phyloP scores from a whole-genome alignment of 768 basidiomycete genomes.

The Tulasnella calospora region DNA sequence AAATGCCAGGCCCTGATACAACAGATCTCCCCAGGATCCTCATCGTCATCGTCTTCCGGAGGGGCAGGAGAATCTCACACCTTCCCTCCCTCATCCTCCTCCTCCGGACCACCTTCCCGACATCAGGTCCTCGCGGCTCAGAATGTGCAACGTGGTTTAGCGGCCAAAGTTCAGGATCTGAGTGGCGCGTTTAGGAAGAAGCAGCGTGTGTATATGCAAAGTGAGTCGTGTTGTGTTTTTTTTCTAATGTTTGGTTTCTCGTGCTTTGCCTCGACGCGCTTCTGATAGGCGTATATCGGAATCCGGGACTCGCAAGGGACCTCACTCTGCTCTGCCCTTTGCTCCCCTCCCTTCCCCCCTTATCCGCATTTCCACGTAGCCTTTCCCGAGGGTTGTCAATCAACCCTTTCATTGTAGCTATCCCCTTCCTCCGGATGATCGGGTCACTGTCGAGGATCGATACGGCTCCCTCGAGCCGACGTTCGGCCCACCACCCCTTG shows the following conservation, averaged over 20 bases:
- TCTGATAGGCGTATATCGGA: conserved; percentile 14
- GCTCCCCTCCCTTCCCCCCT: not conserved
- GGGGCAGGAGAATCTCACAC: conserved; percentile 38
- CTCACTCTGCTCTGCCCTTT: not conserved
- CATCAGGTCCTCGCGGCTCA: conserved; percentile 64
- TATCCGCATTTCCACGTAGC: not conserved
- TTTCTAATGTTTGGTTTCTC: not conserved
- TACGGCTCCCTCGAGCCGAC: not conserved
- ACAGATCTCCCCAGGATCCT: conserved; percentile 47
- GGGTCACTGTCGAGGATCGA: not conserved
- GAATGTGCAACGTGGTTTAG: conserved; percentile 92
- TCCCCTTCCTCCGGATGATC: not conserved
- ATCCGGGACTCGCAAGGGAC: not conserved
- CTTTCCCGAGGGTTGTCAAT: no score
- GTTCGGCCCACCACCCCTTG: not conserved
- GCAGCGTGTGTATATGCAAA: conserved; percentile 97
- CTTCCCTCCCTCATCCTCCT: conserved; percentile 55
- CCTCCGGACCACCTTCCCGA: conserved; percentile 34
- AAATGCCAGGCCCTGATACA: conserved; percentile 58
- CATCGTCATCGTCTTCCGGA: conserved; percentile 8
- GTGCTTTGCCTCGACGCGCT: conserved; percentile 1
- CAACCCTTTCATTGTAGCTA: not conserved
- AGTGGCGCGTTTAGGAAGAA: conserved; percentile 93
- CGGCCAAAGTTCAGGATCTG: conserved; percentile 92
- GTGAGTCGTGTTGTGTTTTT: conserved; percentile 50